Evolutionary conservation across 495 filamentous ascomycete genomes (phyloP), one percentile per base, ranked within the genome.

Genomic region (Lophiostoma macrostomum): DNA sequence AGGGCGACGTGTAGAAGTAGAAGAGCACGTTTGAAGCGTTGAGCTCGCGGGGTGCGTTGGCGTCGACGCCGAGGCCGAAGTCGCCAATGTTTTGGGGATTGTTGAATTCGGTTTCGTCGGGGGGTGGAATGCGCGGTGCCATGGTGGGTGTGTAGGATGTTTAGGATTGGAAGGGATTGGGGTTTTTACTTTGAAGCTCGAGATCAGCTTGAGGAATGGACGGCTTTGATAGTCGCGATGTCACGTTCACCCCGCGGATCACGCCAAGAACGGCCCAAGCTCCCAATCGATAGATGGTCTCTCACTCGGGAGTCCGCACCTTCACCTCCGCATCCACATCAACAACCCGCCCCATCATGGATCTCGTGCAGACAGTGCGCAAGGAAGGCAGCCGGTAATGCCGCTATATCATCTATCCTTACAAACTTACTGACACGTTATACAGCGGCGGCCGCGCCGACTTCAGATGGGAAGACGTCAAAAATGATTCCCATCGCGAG

Each of bases 381-480:
- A 97, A 98, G 74, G 83, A 88, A 67, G 91, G 91, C 56, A 95
- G 89, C 45, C 87, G 80, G 80, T 82, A 65, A n/a, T 52, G 70
- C 57, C 5, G 18, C 13, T n/a, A 31, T 11, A 23, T 14, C 22
- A 20, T 19, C 11, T 13, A 14, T 19, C 0, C 29, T 16, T 41
- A 20, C 36, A 28, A 63, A 45, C 19, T n/a, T 49, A 42, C 50
- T 48, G 24, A 53, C 64, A 46, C 24, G 4, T 0, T 14, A 40
- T 37, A 39, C 48, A 82, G 93, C 60, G 93, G 93, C 61, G 93
- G 93, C 63, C 84, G 84, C 64, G 85, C 81, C 72, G 88, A 94
- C 67, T 97, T 98, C 79, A 88, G 83, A 73, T 97, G 93, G 93
- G 86, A 91, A 56, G 88, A 95, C 63, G 93, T 98, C 65, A 85